Evolutionary conservation across 1,284 basidiomycete species (phyloP).

Genomic region (Cutaneotrichosporon sp.): DNA sequence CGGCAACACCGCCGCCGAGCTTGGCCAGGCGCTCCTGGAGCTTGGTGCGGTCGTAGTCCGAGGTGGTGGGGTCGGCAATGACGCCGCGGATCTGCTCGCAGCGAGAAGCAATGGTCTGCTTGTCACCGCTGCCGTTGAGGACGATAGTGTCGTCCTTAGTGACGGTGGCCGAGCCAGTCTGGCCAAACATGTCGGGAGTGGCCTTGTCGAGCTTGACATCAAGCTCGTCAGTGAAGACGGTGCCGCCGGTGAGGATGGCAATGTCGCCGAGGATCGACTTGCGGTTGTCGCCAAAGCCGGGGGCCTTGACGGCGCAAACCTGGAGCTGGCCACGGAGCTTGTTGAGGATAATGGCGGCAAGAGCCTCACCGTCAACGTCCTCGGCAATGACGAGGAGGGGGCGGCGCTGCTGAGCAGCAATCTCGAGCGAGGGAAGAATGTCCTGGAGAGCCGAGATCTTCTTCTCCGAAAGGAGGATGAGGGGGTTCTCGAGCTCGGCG

Average conservation of each 20-base stretch:
- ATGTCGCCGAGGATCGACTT: conserved; percentile 96
- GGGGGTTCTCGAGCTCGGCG: conserved; percentile 95
- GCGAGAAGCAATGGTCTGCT: conserved; percentile 78
- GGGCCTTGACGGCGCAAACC: conserved; percentile 92
- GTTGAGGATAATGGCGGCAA: conserved; percentile 96
- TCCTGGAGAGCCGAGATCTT: conserved; percentile 96
- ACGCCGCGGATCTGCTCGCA: conserved; percentile 93
- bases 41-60: conserved; percentile 92
- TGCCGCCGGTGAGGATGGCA: conserved; percentile 93
- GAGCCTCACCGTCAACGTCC: conserved; percentile 95
- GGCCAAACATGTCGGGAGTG: conserved; percentile 84
- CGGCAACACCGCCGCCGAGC: conserved; percentile 91
- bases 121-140: conserved; percentile 87
- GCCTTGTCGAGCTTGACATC: conserved; percentile 96
- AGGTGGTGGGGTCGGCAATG: conserved; percentile 78
- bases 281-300: conserved; percentile 98
- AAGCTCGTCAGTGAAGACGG: conserved; percentile 96
- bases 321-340: conserved; percentile 95
- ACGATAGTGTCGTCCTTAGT: conserved; percentile 99
- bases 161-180: conserved; percentile 86
- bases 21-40: conserved; percentile 97
- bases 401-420: conserved; percentile 84
- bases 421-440: conserved; percentile 90
- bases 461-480: conserved; percentile 93
- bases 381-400: conserved; percentile 95